These are phyloP conservation scores for Fusarium nematophilum DNA, from an alignment of 2,329 filamentous ascomycete species.

Conservation along the genomic window DNA sequence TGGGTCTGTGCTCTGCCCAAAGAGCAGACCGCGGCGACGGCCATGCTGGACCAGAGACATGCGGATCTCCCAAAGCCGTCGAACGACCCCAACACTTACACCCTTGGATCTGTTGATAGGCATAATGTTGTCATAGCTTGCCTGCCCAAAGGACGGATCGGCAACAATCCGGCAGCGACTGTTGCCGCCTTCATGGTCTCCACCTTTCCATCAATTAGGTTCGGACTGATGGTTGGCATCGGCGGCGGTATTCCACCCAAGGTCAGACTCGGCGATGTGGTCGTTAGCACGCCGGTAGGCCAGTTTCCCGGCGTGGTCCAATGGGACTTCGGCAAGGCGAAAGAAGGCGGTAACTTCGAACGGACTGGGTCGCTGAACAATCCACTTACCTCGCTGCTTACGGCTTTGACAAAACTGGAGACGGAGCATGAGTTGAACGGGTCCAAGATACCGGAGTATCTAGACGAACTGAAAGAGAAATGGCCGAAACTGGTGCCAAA, in stretches of 20 bases:
- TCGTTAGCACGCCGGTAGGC: not conserved
- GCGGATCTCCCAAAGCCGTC: not conserved
- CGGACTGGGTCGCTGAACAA: constrained; percentile 12
- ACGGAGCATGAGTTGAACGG: constrained; percentile 1
- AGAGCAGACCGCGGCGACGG: constrained; percentile 6
- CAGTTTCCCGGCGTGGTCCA: constrained; percentile 14
- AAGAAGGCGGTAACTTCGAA: constrained; percentile 3
- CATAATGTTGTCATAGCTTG: not conserved
- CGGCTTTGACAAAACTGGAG: constrained; percentile 10
- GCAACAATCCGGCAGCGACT: not conserved
- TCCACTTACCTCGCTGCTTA: not conserved
- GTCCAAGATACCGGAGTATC: constrained; percentile 8
- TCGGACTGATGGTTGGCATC: constrained; percentile 14
- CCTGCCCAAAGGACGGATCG: not conserved
- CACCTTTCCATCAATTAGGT: constrained; percentile 8
- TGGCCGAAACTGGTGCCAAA: constrained; percentile 9
- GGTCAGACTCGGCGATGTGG: constrained; percentile 22
- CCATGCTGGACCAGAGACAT: constrained; percentile 13
- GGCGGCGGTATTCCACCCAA: constrained; percentile 15
- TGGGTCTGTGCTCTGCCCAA: constrained; percentile 23
- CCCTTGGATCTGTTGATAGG: not conserved
- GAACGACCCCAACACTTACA: constrained; percentile 11
- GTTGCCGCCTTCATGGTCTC: not conserved
- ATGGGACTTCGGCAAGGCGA: constrained; percentile 17
- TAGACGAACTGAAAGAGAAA: not conserved